Percentiles rank a stretch among this genome's conserved stretches.
phyloP scores from a whole-genome alignment of 2,329 filamentous ascomycete genomes.

The Trichoderma atrobrunneum region DNA sequence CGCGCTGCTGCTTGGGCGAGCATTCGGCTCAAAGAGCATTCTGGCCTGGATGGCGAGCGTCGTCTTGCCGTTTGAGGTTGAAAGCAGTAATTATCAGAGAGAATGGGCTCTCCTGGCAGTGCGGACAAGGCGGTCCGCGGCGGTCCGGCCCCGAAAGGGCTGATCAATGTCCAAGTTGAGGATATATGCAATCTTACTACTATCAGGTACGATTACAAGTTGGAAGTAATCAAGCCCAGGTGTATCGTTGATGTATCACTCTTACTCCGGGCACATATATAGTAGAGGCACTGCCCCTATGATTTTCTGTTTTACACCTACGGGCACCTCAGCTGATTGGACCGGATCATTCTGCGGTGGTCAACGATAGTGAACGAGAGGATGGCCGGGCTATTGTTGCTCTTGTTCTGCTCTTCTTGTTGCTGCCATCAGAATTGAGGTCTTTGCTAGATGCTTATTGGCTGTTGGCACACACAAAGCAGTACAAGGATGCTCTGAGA shows the following conservation, averaged over 20 bases:
- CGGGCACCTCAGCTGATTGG: not conserved
- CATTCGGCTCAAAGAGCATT: conserved; percentile 6
- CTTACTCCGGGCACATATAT: not conserved
- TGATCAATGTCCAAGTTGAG: not conserved
- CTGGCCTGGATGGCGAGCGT: not conserved
- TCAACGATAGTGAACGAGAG: not conserved
- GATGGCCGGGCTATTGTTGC: not conserved
- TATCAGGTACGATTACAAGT: not conserved
- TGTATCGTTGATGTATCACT: not conserved
- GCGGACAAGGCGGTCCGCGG: not conserved
- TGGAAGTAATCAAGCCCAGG: not conserved
- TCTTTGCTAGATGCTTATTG: not conserved
- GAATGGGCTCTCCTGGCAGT: not conserved
- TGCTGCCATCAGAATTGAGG: not conserved
- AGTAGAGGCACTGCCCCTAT: not conserved
- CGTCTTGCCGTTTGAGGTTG: not conserved
- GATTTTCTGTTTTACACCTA: not conserved
- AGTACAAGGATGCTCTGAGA: not conserved
- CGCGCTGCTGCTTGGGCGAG: not conserved
- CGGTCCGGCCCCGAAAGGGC: conserved; percentile 3
- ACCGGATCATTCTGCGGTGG: not conserved
- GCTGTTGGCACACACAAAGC: not conserved
- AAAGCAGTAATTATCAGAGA: conserved; percentile 11
- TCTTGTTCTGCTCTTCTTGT: not conserved
- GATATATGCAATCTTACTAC: not conserved